Conservation (phyloP, 768 basidiomycete genomes). For the Termitomyces sp. region DNA sequence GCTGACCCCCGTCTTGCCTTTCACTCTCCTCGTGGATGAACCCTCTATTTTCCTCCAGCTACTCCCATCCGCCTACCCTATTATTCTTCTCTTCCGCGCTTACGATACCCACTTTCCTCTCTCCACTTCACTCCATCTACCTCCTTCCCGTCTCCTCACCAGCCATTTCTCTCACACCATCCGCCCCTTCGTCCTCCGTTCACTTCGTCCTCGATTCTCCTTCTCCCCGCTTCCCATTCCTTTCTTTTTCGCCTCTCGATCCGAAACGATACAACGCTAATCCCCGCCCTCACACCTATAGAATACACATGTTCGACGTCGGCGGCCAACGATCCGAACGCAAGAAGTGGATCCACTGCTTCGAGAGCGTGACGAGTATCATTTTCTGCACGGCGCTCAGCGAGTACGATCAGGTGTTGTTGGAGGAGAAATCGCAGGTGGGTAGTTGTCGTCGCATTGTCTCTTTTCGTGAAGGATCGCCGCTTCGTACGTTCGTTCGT, state of each 20-base stretch:
- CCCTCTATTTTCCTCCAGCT: background rate
- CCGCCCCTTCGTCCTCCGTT: too few relatives aligned
- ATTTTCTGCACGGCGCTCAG: slow-evolving; percentile 66
- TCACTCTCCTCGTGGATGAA: too few relatives aligned
- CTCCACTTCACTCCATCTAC: too few relatives aligned
- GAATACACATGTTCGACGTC: slow-evolving; percentile 74
- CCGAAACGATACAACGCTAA: too few relatives aligned
- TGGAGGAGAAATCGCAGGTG: slow-evolving; percentile 70
- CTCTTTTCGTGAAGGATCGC: background rate
- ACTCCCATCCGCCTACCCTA: too few relatives aligned
- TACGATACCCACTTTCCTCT: too few relatives aligned
- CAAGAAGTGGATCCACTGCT: slow-evolving; percentile 67
- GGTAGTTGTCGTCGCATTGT: slow-evolving; percentile 9
- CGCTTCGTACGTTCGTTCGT: background rate
- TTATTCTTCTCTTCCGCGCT: too few relatives aligned
- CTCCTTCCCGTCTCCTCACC: too few relatives aligned
- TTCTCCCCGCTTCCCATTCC: background rate
- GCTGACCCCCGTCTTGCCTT: too few relatives aligned
- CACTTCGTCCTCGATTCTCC: too few relatives aligned
- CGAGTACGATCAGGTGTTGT: slow-evolving; percentile 73
- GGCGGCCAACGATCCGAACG: slow-evolving; percentile 79
- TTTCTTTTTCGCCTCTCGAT: too few relatives aligned
- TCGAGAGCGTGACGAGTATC: slow-evolving; percentile 52
- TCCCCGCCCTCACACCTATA: slow-evolving; percentile 8
- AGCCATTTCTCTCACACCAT: too few relatives aligned